Base-by-base conservation (phyloP, 2,329 filamentous ascomycete species). In the Dothistroma pini region DNA sequence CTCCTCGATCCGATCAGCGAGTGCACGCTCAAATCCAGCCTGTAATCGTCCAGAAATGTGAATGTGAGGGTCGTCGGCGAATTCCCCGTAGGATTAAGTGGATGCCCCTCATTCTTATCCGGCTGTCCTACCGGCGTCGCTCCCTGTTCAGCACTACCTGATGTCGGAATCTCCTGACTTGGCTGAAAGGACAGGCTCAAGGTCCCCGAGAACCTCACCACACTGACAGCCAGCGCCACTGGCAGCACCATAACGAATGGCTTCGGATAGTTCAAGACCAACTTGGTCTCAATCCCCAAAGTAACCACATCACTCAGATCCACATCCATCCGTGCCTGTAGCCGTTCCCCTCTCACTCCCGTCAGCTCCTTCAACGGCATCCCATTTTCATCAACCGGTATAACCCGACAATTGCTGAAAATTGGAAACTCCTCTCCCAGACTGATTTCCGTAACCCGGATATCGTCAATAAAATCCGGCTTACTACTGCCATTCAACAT, bases 371-470 rank as follows among this genome's bases (percentile, higher is more conserved):
- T 74, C 19, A 80, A 82, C 38, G 88, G 78, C 50, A 78, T 75
- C 0, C 89, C 89, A 75, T 93, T 89, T 68, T 93, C 90, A 69
- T 91, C 88, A 0, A 97, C 90, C 1, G 93, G 91, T 63, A 97
- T 97, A 58, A 99, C 89, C 61, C 95, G 87, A 72, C 95, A 97
- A 75, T 99, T 99, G 79, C 93, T 97, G 76, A 99, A 96, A 57
- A 99, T 99, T 31, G 95, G 95, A 66, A 97, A 99, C 70, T 99
- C 95, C 70, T 99, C 95, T 32, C 95, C 95, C 4, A 99, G 81
- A 55, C 89, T 96, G 62, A 99, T 86, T 77, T 99, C 93, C 2
- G 93, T 96, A 57, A 99, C 90, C 29, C 88, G 88, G 64, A 99
- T 97, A 72, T 95, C 90, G 74, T 96, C 93, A 34, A 99, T 82